Evolutionary conservation across 441 rosid genomes (phyloP).

Genomic region (Cnidoscolus chayamansa): DNA sequence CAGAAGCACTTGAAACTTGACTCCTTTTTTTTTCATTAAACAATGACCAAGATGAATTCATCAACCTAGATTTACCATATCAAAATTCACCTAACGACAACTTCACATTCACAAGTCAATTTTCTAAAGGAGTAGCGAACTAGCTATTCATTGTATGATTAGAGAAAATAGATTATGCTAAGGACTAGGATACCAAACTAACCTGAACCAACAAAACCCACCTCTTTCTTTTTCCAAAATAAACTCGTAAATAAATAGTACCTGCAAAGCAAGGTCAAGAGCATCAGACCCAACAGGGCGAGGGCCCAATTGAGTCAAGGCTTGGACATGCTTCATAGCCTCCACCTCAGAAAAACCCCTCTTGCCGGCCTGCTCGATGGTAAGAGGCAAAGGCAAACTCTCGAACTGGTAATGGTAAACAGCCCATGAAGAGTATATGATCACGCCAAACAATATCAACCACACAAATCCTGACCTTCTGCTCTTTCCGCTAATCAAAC

Average conservation of each 20-base stretch:
- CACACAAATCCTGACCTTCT: constrained; percentile 55
- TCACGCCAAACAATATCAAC: constrained; percentile 44
- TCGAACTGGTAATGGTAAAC: constrained; percentile 62
- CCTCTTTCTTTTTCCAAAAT: background rate
- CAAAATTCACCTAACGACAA: background rate
- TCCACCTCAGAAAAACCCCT: constrained; percentile 88
- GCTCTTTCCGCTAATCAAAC: background rate
- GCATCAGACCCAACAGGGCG: constrained; percentile 79
- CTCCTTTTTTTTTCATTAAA: background rate
- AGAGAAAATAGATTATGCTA: background rate
- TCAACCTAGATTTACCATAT: background rate
- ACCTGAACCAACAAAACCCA: background rate
- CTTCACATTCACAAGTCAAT: background rate
- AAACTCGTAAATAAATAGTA: constrained; percentile 9
- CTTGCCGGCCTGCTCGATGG: constrained; percentile 74
- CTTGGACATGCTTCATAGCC: constrained; percentile 71
- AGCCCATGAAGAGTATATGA: constrained; percentile 57
- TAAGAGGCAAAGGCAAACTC: constrained; percentile 65
- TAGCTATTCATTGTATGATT: background rate
- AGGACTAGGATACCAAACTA: background rate
- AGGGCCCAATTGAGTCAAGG: constrained; percentile 81
- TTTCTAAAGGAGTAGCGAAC: background rate
- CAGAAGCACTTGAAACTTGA: background rate
- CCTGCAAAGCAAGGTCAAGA: constrained; percentile 71
- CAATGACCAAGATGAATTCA: background rate